Evolutionary conservation across 2,329 filamentous ascomycete genomes (phyloP), one percentile per base, ranked within the genome.

Genomic region (Blastomyces percursus): DNA sequence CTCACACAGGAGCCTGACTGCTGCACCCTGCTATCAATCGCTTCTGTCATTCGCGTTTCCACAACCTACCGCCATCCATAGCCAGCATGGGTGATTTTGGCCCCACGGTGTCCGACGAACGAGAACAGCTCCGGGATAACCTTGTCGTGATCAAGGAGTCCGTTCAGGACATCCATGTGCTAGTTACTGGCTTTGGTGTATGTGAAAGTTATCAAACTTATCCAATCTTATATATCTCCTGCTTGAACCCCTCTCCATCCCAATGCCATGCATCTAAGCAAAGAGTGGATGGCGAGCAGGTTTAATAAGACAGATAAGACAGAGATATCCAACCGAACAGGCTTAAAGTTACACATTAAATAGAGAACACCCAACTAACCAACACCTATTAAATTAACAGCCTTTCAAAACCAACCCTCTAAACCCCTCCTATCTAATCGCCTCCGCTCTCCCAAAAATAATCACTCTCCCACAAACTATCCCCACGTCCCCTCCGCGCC

Each of bases 361-460:
- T 48, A n/a, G n/a, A n/a, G 19, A 46, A 38, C 52, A 40, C 21
- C 46, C 46, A 50, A 35, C 50, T 44, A 32, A 35, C 54, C 30
- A 19, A 11, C 35, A 40, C 30, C 19, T n/a, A 19, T 50, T 52
- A n/a, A 32, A 2, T 30, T 30, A 30, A 30, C 48, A 93, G 89
- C 87, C 91, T 1, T 96, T 95, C 74, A 86, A 87, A 68, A 80
- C 86, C 54, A 86, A 86, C 70, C 84, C 86, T 35, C 77, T 86
- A 64, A 96, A 96, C 71, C 90, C 91, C 9, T 91, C 90, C 2
- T 92, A 85, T 82, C 83, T 92, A 71, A 92, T 96, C 71, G 85
- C 88, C 58, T 81, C 79, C 32, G 79, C 78, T 24, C 83, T 95
- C n/a, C 86, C 90, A 3, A 74, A 81, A 2, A 81, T 83, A 67